Base-by-base conservation (phyloP, 805 yeast species). In the Saturnispora halmiae region DNA sequence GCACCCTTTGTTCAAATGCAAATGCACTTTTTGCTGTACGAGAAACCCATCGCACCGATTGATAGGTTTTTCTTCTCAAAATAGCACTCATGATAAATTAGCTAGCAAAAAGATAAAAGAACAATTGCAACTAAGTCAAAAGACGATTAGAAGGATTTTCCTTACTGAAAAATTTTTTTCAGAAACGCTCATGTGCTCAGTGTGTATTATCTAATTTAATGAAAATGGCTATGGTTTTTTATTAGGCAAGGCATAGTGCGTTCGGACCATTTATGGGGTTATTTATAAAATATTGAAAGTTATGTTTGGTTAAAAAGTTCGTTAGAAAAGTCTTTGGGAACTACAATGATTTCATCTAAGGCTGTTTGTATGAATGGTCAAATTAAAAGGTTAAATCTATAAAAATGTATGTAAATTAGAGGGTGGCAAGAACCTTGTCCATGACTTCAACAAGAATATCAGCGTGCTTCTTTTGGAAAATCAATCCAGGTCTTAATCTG, bases 401-500 rank as follows among this genome's bases (percentile, higher is more conserved):
- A 28, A 20, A 18, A 36, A 21, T 20, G 13, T 36, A 21, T 28
- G 2, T 34, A 14, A 14, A 10, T 49, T 51, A 56, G 41, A 58
- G 45, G 26, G 52, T 41, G 24, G 59, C 42, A 20, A 52, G 51
- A 47, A 54, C 61, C 55, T 67, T 66, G 41, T 62, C 62, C 44
- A 73, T 52, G 33, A 63, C 59, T 24, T 63, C 63, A 40, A 81
- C 55, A 51, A 82, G 69, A 42, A 82, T 60, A 51, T 82, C 85
- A 42, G 83, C 90, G 55, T 83, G 94, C 63, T 78, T 78, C 65
- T 79, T 73, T 67, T 81, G 87, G 59, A 83, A 83, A 16, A 77
- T 75, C 53, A 83, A 66, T 34, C 84, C 72, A 46, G 94, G 94
- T 66, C 94, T 76, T 60, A 83, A 69, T 66, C 94, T 77, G 38